These are phyloP conservation scores for Karstenula rhodostoma DNA, from an alignment of 2,329 filamentous ascomycete species.

Conservation along the genomic window DNA sequence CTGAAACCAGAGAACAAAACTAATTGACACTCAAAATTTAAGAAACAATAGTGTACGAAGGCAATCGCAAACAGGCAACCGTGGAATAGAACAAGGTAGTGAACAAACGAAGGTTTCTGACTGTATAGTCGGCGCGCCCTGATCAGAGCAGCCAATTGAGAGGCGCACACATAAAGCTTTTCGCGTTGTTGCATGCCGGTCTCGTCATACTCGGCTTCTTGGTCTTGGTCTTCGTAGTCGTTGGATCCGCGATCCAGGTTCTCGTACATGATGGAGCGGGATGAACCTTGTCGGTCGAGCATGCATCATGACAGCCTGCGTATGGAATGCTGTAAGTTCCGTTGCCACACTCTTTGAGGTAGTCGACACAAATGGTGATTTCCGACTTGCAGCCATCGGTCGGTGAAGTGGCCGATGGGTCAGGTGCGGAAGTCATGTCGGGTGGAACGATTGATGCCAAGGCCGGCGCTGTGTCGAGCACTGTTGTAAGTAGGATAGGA, in stretches of 20 bases:
- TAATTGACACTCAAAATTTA: neutral
- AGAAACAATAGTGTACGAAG: neutral
- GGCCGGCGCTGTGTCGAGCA: neutral
- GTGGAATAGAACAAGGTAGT: neutral
- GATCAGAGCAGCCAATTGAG: neutral
- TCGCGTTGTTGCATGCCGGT: slow-evolving; percentile 4
- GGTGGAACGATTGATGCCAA: slow-evolving; percentile 1
- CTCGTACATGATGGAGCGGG: neutral
- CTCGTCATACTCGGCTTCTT: slow-evolving; percentile 5
- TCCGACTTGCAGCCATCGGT: slow-evolving; percentile 3
- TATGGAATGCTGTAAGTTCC: slow-evolving; percentile 5
- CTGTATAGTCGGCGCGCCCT: neutral
- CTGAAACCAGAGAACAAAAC: neutral
- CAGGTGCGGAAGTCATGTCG: slow-evolving; percentile 4
- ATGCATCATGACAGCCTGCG: slow-evolving; percentile 13
- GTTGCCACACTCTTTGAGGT: slow-evolving; percentile 9
- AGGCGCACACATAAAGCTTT: slow-evolving; percentile 10
- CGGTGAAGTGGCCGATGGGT: neutral
- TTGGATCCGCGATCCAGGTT: neutral
- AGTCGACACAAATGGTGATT: slow-evolving; percentile 15
- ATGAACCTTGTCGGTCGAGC: neutral
- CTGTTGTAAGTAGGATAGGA: neutral
- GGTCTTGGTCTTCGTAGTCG: slow-evolving; percentile 4
- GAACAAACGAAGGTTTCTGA: neutral
- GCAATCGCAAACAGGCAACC: neutral